These are phyloP conservation scores for Acacia crassicarpa DNA, from an alignment of 306 rosid genomes.

Conservation along the genomic window DNA sequence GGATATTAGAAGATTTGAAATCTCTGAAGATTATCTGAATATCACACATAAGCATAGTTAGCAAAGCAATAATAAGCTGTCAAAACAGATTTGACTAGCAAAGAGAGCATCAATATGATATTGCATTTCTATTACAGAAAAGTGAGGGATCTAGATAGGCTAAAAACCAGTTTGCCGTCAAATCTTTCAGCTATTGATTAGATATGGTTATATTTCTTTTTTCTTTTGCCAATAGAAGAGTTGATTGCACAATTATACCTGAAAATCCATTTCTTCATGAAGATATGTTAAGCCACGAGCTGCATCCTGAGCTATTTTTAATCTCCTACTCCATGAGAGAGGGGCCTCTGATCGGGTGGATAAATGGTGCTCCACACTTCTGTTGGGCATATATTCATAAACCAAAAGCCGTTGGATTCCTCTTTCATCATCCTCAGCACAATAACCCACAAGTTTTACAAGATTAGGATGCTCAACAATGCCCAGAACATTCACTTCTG, in stretches of 20 bases:
- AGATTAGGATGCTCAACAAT: slow-evolving; percentile 96
- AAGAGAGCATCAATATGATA: neutral
- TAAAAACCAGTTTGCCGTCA: slow-evolving; percentile 9
- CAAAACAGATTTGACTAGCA: slow-evolving; percentile 13
- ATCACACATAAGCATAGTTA: slow-evolving; percentile 23
- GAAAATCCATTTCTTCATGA: slow-evolving; percentile 92
- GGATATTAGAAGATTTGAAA: slow-evolving; percentile 94
- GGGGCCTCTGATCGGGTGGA: slow-evolving; percentile 59
- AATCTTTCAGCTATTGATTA: slow-evolving; percentile 11
- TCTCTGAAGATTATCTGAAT: slow-evolving; percentile 92
- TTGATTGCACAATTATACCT: slow-evolving; percentile 58
- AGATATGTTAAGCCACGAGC: slow-evolving; percentile 90
- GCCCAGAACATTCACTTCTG: slow-evolving; percentile 97
- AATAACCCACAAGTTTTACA: slow-evolving; percentile 90
- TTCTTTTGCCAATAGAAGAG: neutral
- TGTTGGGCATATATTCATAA: slow-evolving; percentile 85
- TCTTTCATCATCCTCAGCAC: slow-evolving; percentile 98
- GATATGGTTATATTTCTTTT: neutral
- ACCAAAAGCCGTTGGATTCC: slow-evolving; percentile 93
- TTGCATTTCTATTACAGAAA: neutral
- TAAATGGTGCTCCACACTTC: slow-evolving; percentile 81
- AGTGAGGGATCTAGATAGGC: slow-evolving; percentile 21
- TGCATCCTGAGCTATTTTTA: slow-evolving; percentile 86
- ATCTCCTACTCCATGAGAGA: slow-evolving; percentile 79
- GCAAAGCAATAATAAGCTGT: slow-evolving; percentile 29